Evolutionary conservation across 176 grass and related monocot species (phyloP).

Genomic region (Aechmea fasciata): DNA sequence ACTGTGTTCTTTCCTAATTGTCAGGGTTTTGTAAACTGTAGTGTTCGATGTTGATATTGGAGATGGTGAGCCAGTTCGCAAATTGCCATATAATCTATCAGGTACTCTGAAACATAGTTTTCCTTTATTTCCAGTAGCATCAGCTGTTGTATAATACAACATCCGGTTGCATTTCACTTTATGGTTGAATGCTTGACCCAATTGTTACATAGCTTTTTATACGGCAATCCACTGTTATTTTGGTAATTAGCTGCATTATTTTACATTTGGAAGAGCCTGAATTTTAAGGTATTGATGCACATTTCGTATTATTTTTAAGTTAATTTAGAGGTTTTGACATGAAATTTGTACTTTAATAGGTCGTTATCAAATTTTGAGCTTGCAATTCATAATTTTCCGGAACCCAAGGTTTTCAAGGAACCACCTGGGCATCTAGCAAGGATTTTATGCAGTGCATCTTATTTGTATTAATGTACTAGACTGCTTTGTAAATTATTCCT

Average conservation of each 20-base stretch:
- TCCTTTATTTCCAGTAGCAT: neutral
- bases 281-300: neutral
- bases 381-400: too few species aligned
- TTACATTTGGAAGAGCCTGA: neutral
- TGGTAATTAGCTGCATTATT: neutral
- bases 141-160: neutral
- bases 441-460: too few species aligned
- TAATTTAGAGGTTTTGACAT: neutral
- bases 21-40: conserved; percentile 17
- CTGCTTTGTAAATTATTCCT: too few species aligned
- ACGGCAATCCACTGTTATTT: neutral
- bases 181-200: too few species aligned
- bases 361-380: too few species aligned
- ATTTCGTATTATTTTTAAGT: neutral
- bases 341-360: too few species aligned
- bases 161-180: neutral
- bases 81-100: conserved; percentile 89
- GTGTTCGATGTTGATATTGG: conserved; percentile 99
- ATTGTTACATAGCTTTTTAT: neutral
- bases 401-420: too few species aligned
- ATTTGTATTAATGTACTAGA: too few species aligned
- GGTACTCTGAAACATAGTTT: conserved; percentile 31
- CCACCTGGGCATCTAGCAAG: too few species aligned
- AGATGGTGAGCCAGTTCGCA: conserved; percentile 80
- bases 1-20: neutral